These are phyloP conservation scores for Thalassiosira exigua DNA, from an alignment of 352 stramenopile genomes.

Conservation along the genomic window DNA sequence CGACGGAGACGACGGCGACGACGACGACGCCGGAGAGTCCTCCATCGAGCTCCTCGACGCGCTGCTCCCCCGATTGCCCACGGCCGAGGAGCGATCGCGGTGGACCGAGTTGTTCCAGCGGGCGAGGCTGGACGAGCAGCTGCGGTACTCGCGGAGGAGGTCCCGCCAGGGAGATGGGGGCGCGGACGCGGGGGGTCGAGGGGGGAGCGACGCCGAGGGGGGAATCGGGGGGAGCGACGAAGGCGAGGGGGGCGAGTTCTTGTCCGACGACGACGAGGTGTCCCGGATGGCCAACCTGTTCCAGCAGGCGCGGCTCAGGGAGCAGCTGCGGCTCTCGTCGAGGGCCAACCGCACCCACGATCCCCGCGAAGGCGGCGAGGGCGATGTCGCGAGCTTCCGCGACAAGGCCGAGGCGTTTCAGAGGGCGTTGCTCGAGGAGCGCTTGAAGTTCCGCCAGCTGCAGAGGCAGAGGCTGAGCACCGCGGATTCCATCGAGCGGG, in stretches of 20 bases:
- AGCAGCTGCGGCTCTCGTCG: slow-evolving; percentile 34
- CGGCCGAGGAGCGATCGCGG: slow-evolving; percentile 13
- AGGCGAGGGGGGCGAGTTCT: not conserved
- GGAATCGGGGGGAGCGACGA: not conserved
- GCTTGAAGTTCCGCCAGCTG: slow-evolving; percentile 21
- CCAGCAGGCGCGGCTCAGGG: slow-evolving; percentile 21
- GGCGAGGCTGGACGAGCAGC: slow-evolving; percentile 32
- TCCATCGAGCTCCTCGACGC: slow-evolving; percentile 32
- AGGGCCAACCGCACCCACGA: not conserved
- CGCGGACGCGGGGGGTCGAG: not conserved
- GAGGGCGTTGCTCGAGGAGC: slow-evolving; percentile 37
- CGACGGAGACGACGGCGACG: not conserved
- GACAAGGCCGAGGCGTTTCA: slow-evolving; percentile 44
- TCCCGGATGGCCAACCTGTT: slow-evolving; percentile 20
- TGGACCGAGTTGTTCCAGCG: slow-evolving; percentile 41
- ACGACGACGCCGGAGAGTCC: slow-evolving; percentile 11
- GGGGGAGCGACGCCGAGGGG: not conserved
- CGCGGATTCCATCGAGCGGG: slow-evolving; percentile 16
- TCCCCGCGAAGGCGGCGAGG: not conserved
- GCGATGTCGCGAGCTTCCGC: not conserved
- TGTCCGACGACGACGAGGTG: slow-evolving; percentile 19
- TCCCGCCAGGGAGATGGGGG: slow-evolving; percentile 6
- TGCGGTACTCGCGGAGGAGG: slow-evolving; percentile 1
- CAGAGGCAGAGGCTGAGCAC: slow-evolving; percentile 18
- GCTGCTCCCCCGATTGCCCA: slow-evolving; percentile 23